Evolutionary conservation across 1,284 basidiomycete genomes (phyloP).

Genomic region (Ceratorhiza oryzae-sativae): DNA sequence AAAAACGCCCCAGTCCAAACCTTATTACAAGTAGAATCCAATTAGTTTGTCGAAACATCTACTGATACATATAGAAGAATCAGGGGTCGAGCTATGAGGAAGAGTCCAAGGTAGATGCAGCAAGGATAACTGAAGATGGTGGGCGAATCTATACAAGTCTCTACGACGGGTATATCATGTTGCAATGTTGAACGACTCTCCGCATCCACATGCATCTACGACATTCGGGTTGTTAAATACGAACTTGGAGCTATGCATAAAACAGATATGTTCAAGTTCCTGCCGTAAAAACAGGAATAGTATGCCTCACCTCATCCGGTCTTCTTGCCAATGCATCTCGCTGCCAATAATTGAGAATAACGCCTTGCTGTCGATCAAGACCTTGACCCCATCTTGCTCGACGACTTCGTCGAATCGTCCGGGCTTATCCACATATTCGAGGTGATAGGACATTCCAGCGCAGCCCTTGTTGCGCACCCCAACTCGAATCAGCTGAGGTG

Average conservation of each 20-base stretch:
- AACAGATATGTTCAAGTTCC: background rate
- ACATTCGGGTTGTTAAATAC: constrained; percentile 90
- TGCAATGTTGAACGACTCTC: constrained; percentile 81
- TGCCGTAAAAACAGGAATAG: background rate
- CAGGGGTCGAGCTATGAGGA: background rate
- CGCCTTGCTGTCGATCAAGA: constrained; percentile 96
- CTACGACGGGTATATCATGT: background rate
- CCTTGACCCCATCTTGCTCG: constrained; percentile 90
- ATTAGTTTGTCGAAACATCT: constrained; percentile 20
- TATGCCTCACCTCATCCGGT: constrained; percentile 72
- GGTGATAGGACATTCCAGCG: constrained; percentile 95
- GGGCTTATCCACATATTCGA: constrained; percentile 93
- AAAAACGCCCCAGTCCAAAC: background rate
- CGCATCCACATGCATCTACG: constrained; percentile 93
- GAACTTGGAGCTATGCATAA: constrained; percentile 76
- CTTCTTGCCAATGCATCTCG: constrained; percentile 99
- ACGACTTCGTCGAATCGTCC: constrained; percentile 98
- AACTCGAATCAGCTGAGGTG: constrained; percentile 93
- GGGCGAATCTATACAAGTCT: constrained; percentile 15
- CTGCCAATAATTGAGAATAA: constrained; percentile 98
- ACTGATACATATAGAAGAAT: constrained; percentile 27
- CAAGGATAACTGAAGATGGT: background rate
- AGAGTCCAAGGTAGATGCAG: constrained; percentile 15
- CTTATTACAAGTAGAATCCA: background rate
- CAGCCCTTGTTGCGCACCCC: constrained; percentile 99